Evolutionary conservation across 169 alveolate genomes (phyloP), one percentile per base, ranked within the genome.

Genomic region (Cryptosporidium parvum): DNA sequence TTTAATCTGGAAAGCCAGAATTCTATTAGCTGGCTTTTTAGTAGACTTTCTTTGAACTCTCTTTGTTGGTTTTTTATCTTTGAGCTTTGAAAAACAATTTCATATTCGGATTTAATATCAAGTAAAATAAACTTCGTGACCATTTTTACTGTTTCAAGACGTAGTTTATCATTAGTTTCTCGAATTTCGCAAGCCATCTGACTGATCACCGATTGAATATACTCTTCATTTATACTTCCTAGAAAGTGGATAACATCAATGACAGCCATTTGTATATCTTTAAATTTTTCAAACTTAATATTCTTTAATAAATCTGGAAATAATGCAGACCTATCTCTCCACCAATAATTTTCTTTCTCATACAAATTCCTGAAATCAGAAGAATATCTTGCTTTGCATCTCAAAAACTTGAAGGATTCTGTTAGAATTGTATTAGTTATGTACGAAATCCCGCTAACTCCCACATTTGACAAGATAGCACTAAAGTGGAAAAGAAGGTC

Each of bases 391-490:
- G 53, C n/a, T n/a, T 37, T 42, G 18, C 18, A 51, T 18, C 68
- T 75, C 58, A 56, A 35, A 56, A 52, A 75, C 23, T 37, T 53
- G 2, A 75, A 8, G 18, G 71, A 26, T 21, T 75, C 73, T 12
- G 35, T 16, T 21, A 75, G 42, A 29, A 75, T 35, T 33, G 62
- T 59, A 56, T 75, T 75, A 5, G 73, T 75, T 29, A 33, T 37
- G 58, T 56, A 75, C 21, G 86, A 75, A 37, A 75, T 58, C 44
- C 72, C 68, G 39, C 86, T 75, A n/a, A 62, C 73, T 16, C 72
- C 86, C 23, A 59, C 70, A n/a, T 31, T 58, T 2, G 35, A n/a
- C 6, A 75, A 62, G 2, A 75, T 58, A 4, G 3, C 9, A 56
- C 72, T 31, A 21, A 42, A 53, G 58, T 56, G 44, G 31, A 51